Base-by-base conservation (phyloP, 768 basidiomycete genomes). In the Trametes maxima region DNA sequence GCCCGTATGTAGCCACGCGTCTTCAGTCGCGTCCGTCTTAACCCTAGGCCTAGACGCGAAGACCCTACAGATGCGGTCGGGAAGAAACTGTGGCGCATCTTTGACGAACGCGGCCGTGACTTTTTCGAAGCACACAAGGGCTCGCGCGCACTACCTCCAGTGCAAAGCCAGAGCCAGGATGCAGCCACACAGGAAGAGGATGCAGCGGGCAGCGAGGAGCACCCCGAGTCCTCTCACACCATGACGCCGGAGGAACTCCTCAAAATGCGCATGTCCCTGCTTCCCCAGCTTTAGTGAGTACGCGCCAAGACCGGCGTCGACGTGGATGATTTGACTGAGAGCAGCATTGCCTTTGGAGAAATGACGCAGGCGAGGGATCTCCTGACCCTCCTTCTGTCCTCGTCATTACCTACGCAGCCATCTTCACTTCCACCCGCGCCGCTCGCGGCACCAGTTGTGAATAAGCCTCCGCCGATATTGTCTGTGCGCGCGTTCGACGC, bases 361-460 rank as follows among this genome's bases (percentile, higher is more conserved):
- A 89, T 94, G 83, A 81, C 83, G 7, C 86, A 87, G 57, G 90
- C 90, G 11, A 83, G 82, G 65, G 89, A 92, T 62, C 77, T 94
- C 22, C 75, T 94, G 28, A 76, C 80, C 22, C 77, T 85, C 25
- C 75, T 93, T 14, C 74, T 92, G 14, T 72, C 79, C 33, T 75
- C 80, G 11, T 64, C 77, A 7, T 57, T 68, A 14, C 74, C 80
- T 33, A 74, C 77, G 37, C 75, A 62, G 28, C 57, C 58, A 14
- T 28, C 55, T 6, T 42, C 67, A 6, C 53, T 64, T 14, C 62
- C 62, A 0, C 57, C 62, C 5, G 46, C 75, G 28, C 70, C 76
- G 16, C 76, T 92, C 13, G 82, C 87, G 1, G 84, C 88, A 4
- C 87, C 88, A 8, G 71, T 82, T 12, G 86, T 90, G 19, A 80